Evolutionary conservation across 2,329 filamentous ascomycete genomes (phyloP).

Genomic region (Ceratocystis destructans): DNA sequence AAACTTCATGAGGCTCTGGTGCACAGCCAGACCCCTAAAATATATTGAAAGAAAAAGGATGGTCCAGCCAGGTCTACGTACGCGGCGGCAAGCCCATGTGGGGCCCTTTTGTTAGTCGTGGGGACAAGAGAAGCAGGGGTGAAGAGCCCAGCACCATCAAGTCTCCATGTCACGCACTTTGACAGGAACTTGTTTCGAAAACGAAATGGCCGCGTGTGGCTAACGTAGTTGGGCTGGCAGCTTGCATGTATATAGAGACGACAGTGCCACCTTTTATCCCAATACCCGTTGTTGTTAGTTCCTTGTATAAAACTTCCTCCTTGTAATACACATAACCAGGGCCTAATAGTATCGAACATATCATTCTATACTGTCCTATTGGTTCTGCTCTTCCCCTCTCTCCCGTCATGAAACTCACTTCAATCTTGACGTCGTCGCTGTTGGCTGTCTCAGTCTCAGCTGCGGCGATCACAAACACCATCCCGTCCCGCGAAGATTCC

Average conservation of each 20-base stretch:
- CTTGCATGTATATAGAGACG: neutral
- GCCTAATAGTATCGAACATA: neutral
- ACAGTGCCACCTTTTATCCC: neutral
- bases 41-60: no score
- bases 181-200: neutral
- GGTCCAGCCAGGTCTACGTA: neutral
- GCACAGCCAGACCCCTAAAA: no score
- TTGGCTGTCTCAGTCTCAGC: conserved; percentile 1
- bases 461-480: neutral
- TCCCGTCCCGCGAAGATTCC: neutral
- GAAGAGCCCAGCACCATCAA: neutral
- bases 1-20: no score
- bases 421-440: neutral
- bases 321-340: no score
- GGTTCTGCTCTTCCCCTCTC: neutral
- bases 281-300: no score
- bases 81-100: neutral
- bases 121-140: neutral
- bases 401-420: neutral
- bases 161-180: neutral
- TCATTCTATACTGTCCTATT: neutral
- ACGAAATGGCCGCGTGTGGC: neutral
- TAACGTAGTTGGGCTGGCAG: neutral
- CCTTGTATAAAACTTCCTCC: neutral
- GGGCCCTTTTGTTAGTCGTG: neutral